Percentiles rank a stretch among this genome's conserved stretches.
These are phyloP conservation scores for Dothistroma pini DNA, from an alignment of 2,329 filamentous ascomycete genomes.

Conservation along the genomic window DNA sequence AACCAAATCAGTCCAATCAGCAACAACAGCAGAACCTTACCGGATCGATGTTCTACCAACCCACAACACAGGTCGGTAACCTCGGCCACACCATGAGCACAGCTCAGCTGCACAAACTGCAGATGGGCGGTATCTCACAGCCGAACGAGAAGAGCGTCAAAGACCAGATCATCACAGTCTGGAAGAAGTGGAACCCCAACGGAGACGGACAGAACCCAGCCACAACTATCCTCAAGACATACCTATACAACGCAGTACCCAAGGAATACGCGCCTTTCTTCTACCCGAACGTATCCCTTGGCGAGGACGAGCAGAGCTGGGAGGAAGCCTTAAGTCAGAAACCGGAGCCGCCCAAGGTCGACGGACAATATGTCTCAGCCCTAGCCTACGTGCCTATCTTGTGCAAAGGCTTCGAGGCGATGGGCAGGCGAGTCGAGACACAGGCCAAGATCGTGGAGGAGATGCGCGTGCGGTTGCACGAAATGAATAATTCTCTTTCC, in stretches of 20 bases:
- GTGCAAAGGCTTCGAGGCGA: conserved; percentile 67
- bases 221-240: conserved; percentile 69
- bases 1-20: conserved; percentile 29
- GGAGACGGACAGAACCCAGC: conserved; percentile 10
- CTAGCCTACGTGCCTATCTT: conserved; percentile 70
- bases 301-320: conserved; percentile 75
- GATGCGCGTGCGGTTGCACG: conserved; percentile 69
- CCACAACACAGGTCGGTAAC: conserved; percentile 21
- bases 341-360: conserved; percentile 49
- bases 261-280: conserved; percentile 73
- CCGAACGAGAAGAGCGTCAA: conserved; percentile 65
- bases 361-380: conserved; percentile 22
- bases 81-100: conserved; percentile 25
- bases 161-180: conserved; percentile 68
- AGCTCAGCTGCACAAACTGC: conserved; percentile 27
- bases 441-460: conserved; percentile 67
- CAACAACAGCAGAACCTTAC: conserved; percentile 24
- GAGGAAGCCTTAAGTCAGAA: conserved; percentile 79
- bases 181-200: conserved; percentile 69
- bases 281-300: conserved; percentile 54
- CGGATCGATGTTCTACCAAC: conserved; percentile 19
- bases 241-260: conserved; percentile 84
- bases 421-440: conserved; percentile 67
- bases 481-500: conserved; percentile 72
- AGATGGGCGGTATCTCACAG: conserved; percentile 22